Base-by-base conservation (phyloP, 2,329 filamentous ascomycete genomes). In the Didymella lethalis region DNA sequence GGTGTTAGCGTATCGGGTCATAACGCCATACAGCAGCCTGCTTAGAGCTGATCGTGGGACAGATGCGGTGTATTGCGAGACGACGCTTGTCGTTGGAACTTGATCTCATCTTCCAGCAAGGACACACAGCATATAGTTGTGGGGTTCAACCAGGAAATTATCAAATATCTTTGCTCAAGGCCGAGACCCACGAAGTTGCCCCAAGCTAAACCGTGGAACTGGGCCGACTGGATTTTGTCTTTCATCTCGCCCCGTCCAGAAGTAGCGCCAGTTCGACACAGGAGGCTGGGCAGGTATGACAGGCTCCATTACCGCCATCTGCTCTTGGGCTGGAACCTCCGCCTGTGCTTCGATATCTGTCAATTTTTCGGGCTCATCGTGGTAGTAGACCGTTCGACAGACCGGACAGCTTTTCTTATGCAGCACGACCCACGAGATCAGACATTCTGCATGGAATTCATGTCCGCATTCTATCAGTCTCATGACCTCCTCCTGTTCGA, bases 391-490 rank as follows among this genome's bases (percentile, higher is more conserved):
- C 1, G 71, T 68, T 8, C 72, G 66, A 51, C 72, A 75, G 3
- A 75, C 69, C 1, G 73, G 73, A 56, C 72, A 75, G 23, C 63
- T 73, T 20, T 62, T 71, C 31, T 72, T 74, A n/a, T 67, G 66
- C 5, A 72, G 44, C 4, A 71, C 59, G 7, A 68, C 70, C 72
- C 72, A 75, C 0, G 70, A 73, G 7, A 70, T 60, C 38, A 75
- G 61, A 50, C 73, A 75, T 46, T 72, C 67, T 18, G 67, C 61
- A 50, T 75, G 73, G 58, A 73, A 75, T 48, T 74, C 68, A 43
- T 75, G 72, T 7, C 61, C 49, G 45, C 73, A 75, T 12, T 64
- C 55, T 20, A 62, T 63, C 6, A 75, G 57, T 26, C 61, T 66
- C n/a, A 75, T 58, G 7, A 73, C 72, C 16, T 66, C 57, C 48